Conservation (phyloP, 2,329 filamentous ascomycete genomes). For the Gnomoniopsis smithogilvyi region DNA sequence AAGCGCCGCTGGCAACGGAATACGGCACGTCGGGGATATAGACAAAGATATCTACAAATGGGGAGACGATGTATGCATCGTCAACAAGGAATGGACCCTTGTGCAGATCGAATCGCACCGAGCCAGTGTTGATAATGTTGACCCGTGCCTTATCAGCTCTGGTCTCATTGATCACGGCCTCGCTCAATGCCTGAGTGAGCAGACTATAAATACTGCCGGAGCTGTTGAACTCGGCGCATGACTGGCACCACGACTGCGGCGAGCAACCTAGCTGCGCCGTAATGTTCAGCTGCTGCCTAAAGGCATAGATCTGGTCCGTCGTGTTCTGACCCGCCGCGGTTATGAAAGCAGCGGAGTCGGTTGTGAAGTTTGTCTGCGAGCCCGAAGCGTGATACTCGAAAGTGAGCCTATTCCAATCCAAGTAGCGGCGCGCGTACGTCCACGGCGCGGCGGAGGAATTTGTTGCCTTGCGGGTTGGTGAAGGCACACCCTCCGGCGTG, state of each 20-base stretch:
- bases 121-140: conserved; percentile 59
- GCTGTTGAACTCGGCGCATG: conserved; percentile 50
- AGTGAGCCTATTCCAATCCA: conserved; percentile 67
- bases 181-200: conserved; percentile 46
- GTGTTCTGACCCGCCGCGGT: conserved; percentile 19
- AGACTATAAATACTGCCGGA: conserved; percentile 54
- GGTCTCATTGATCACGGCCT: conserved; percentile 48
- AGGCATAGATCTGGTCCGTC: conserved; percentile 30
- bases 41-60: conserved; percentile 50
- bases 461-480: conserved; percentile 37
- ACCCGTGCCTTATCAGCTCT: conserved; percentile 49
- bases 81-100: conserved; percentile 60
- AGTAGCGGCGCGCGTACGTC: conserved; percentile 56
- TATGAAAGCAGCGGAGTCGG: conserved; percentile 18
- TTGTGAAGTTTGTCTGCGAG: conserved; percentile 13
- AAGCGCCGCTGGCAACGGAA: conserved; percentile 34
- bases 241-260: conserved; percentile 56
- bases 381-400: conserved; percentile 61
- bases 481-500: conserved; percentile 34
- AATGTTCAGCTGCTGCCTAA: conserved; percentile 52
- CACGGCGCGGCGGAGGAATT: conserved; percentile 35
- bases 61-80: conserved; percentile 51
- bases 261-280: conserved; percentile 52
- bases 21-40: conserved; percentile 53
- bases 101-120: conserved; percentile 59